Evolutionary conservation across 2,329 filamentous ascomycete species (phyloP).

Genomic region (Venturia nashicola): DNA sequence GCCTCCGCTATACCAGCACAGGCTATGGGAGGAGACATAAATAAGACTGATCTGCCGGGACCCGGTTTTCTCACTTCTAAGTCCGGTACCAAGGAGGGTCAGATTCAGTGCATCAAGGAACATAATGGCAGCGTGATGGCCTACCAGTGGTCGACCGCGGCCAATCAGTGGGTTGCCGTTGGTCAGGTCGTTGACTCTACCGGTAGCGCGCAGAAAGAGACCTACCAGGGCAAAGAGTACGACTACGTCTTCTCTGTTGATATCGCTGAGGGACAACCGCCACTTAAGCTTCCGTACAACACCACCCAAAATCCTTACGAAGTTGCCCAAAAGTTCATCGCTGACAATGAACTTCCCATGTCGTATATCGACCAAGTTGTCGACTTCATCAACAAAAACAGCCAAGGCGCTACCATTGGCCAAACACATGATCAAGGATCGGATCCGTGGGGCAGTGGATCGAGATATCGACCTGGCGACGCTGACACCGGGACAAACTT

Average conservation of each 20-base stretch:
- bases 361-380: slow-evolving; percentile 84
- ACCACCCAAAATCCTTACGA: slow-evolving; percentile 87
- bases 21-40: slow-evolving; percentile 57
- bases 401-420: slow-evolving; percentile 73
- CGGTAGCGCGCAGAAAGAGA: slow-evolving; percentile 52
- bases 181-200: slow-evolving; percentile 91
- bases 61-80: slow-evolving; percentile 75
- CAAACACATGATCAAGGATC: slow-evolving; percentile 38
- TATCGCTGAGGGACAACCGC: slow-evolving; percentile 86
- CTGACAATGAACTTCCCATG: slow-evolving; percentile 76
- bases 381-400: slow-evolving; percentile 84
- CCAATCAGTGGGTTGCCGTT: slow-evolving; percentile 67
- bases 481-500: slow-evolving; percentile 26
- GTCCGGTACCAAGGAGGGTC: slow-evolving; percentile 87
- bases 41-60: slow-evolving; percentile 84
- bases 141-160: slow-evolving; percentile 66
- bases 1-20: slow-evolving; percentile 80
- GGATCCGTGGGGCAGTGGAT: slow-evolving; percentile 69
- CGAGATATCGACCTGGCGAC: slow-evolving; percentile 66
- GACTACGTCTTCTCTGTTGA: slow-evolving; percentile 96
- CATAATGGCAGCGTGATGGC: slow-evolving; percentile 71
- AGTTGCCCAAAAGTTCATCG: slow-evolving; percentile 79
- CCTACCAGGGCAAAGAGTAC: slow-evolving; percentile 75
- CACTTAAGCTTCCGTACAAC: slow-evolving; percentile 90
- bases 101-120: slow-evolving; percentile 84